phyloP scores from a whole-genome alignment of 768 basidiomycete genomes.

The Porpolomopsis calyptriformis region DNA sequence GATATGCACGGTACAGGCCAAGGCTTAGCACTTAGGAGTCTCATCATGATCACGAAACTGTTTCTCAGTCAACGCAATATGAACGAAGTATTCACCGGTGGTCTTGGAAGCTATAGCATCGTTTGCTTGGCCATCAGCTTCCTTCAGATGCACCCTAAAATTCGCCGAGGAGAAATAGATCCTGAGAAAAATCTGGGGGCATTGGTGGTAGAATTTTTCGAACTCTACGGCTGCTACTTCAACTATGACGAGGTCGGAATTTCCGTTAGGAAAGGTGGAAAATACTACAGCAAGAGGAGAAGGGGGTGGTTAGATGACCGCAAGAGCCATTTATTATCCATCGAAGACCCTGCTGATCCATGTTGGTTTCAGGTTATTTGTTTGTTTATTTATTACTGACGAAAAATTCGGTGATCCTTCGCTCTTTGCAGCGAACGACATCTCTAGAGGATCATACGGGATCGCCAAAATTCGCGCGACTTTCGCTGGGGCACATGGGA shows the following conservation, averaged over 20 bases:
- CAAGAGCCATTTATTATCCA: slow-evolving; percentile 53
- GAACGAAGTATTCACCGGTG: slow-evolving; percentile 98
- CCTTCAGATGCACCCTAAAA: slow-evolving; percentile 95
- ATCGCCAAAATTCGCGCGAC: slow-evolving; percentile 75
- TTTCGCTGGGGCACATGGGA: slow-evolving; percentile 70
- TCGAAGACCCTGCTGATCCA: slow-evolving; percentile 89
- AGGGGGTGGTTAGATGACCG: slow-evolving; percentile 71
- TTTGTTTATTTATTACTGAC: slow-evolving; percentile 5
- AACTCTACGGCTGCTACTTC: slow-evolving; percentile 87
- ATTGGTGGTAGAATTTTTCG: slow-evolving; percentile 94
- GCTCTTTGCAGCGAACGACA: slow-evolving; percentile 67
- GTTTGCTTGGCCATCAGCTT: slow-evolving; percentile 91
- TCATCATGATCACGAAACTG: slow-evolving; percentile 83
- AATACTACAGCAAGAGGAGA: slow-evolving; percentile 73
- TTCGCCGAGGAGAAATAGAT: slow-evolving; percentile 80
- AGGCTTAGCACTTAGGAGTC: slow-evolving; percentile 59
- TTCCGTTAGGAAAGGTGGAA: slow-evolving; percentile 77
- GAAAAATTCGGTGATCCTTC: not conserved
- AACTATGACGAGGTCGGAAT: slow-evolving; percentile 88
- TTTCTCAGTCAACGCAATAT: slow-evolving; percentile 83
- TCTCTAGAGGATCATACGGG: slow-evolving; percentile 79
- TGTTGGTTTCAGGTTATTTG: slow-evolving; percentile 39
- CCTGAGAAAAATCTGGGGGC: slow-evolving; percentile 84
- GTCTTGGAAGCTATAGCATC: slow-evolving; percentile 88
- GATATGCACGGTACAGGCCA: slow-evolving; percentile 35